Conservation (phyloP, 768 basidiomycete genomes). For the Termitomyces sp. region DNA sequence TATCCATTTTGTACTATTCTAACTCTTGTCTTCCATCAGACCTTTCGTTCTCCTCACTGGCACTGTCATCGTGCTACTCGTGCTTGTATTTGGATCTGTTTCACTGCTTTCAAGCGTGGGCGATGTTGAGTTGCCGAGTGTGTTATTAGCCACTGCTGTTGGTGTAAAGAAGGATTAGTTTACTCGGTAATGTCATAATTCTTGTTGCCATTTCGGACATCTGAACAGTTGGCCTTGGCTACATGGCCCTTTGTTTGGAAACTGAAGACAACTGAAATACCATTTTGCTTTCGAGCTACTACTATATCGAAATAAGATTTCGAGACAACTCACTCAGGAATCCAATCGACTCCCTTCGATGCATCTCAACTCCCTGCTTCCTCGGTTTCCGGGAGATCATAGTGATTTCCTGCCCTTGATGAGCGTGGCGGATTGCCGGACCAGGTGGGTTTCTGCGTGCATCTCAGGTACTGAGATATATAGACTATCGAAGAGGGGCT, state of each 20-base stretch:
- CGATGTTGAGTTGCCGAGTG: constrained; percentile 65
- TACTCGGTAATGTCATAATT: constrained; percentile 5
- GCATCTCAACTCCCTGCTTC: background rate
- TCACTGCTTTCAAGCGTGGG: constrained; percentile 64
- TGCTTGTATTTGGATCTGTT: constrained; percentile 66
- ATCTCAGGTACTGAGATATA: background rate
- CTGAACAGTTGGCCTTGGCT: background rate
- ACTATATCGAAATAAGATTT: background rate
- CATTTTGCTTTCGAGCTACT: no score
- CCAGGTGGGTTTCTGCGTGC: background rate
- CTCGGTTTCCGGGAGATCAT: background rate
- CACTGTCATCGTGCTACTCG: constrained; percentile 58
- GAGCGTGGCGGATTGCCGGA: background rate
- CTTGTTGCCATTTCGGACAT: background rate
- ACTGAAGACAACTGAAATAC: no score
- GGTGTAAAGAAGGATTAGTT: constrained; percentile 50
- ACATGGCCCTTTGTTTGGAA: background rate
- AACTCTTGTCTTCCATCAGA: constrained; percentile 31
- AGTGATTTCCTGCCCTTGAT: background rate
- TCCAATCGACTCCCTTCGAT: background rate
- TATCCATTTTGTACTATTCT: constrained; percentile 2
- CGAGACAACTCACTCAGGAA: background rate
- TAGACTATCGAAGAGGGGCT: background rate
- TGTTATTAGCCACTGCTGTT: constrained; percentile 59
- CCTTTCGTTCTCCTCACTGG: constrained; percentile 75